These are phyloP conservation scores for Stagonosporopsis tanaceti DNA, from an alignment of 2,329 filamentous ascomycete genomes.

Conservation along the genomic window DNA sequence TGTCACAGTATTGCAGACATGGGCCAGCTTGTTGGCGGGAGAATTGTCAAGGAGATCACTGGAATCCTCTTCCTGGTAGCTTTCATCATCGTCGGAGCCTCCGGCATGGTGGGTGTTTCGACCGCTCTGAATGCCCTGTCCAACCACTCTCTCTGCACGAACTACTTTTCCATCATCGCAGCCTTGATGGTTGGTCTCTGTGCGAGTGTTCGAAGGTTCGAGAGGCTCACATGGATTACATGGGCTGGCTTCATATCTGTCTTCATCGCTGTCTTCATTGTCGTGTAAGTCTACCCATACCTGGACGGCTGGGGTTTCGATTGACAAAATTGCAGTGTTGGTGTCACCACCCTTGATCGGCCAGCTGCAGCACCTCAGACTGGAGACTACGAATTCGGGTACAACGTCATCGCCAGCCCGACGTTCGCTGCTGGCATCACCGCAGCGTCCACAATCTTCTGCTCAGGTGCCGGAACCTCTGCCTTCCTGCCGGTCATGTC, in stretches of 20 bases:
- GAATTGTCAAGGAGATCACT: conserved; percentile 58
- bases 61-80: conserved; percentile 66
- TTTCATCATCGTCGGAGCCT: conserved; percentile 64
- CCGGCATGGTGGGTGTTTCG: conserved; percentile 67
- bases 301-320: no score
- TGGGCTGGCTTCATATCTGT: conserved; percentile 68
- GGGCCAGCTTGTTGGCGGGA: conserved; percentile 64
- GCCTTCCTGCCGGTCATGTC: conserved; percentile 71
- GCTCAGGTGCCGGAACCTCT: conserved; percentile 65
- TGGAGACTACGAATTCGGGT: conserved; percentile 68
- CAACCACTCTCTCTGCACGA: conserved; percentile 66
- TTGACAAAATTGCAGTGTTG: conserved; percentile 49
- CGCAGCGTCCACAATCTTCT: conserved; percentile 65
- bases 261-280: conserved; percentile 65
- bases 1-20: conserved; percentile 66
- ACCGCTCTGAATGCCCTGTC: conserved; percentile 69
- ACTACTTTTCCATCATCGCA: conserved; percentile 66
- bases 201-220: conserved; percentile 66
- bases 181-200: conserved; percentile 60
- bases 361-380: conserved; percentile 68
- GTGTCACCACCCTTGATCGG: conserved; percentile 64
- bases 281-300: conserved; percentile 49
- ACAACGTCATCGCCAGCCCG: conserved; percentile 63
- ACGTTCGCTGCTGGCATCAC: conserved; percentile 67
- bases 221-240: conserved; percentile 68